phyloP scores from a whole-genome alignment of 2,329 filamentous ascomycete species.

The Verticillium klebahnii region DNA sequence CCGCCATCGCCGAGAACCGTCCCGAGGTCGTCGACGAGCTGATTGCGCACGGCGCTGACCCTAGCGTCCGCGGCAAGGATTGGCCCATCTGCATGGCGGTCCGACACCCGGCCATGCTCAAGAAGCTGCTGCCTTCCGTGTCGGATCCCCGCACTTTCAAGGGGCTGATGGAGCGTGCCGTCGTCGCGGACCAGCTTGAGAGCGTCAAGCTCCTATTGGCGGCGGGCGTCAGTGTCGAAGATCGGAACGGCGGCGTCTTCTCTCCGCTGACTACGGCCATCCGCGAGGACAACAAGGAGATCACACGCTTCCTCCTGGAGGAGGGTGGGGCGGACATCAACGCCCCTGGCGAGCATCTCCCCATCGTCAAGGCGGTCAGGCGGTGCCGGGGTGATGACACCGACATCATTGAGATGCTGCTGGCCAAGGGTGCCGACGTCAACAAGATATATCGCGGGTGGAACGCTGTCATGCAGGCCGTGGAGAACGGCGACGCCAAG shows the following conservation, averaged over 20 bases:
- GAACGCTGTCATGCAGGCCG: slow-evolving; percentile 61
- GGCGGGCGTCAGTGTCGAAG: slow-evolving; percentile 63
- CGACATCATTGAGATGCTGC: slow-evolving; percentile 57
- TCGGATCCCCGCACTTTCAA: slow-evolving; percentile 58
- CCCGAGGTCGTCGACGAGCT: slow-evolving; percentile 56
- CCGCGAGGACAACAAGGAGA: slow-evolving; percentile 56
- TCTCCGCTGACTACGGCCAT: slow-evolving; percentile 64
- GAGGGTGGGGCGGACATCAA: slow-evolving; percentile 61
- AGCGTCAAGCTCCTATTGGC: slow-evolving; percentile 61
- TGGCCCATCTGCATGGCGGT: slow-evolving; percentile 71
- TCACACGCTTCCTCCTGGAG: slow-evolving; percentile 57
- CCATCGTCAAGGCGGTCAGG: slow-evolving; percentile 65
- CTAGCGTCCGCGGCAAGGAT: slow-evolving; percentile 59
- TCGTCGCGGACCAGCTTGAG: slow-evolving; percentile 61
- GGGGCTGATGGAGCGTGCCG: slow-evolving; percentile 64
- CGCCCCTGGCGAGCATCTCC: slow-evolving; percentile 64
- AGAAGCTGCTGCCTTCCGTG: slow-evolving; percentile 52
- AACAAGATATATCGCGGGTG: slow-evolving; percentile 64
- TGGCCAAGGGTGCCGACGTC: slow-evolving; percentile 60
- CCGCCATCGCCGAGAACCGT: slow-evolving; percentile 58
- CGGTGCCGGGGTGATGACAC: slow-evolving; percentile 51
- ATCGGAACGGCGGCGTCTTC: slow-evolving; percentile 70
- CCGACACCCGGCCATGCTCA: slow-evolving; percentile 53
- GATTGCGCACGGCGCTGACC: slow-evolving; percentile 54
- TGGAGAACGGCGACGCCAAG: slow-evolving; percentile 56